phyloP scores from a whole-genome alignment of 768 basidiomycete species.

The Lentinula detonsa region DNA sequence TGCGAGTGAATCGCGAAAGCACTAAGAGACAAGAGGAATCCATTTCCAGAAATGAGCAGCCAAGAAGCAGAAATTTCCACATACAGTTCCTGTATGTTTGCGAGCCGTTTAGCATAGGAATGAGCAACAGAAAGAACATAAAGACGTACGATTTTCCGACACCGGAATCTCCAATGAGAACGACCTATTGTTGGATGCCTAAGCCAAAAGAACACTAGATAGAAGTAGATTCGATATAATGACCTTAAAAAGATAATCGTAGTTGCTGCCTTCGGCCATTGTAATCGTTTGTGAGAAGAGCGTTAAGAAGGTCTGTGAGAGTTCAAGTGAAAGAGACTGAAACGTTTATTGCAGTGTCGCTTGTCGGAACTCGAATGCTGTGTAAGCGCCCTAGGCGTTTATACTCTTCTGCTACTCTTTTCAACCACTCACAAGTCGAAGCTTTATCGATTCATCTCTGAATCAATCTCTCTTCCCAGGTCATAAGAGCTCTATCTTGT shows the following conservation, averaged over 20 bases:
- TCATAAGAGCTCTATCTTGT: background rate
- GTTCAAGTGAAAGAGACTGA: background rate
- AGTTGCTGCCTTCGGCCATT: conserved; percentile 94
- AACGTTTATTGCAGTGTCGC: background rate
- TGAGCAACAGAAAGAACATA: background rate
- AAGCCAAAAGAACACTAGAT: background rate
- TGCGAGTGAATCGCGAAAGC: conserved; percentile 98
- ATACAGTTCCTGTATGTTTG: conserved; percentile 25
- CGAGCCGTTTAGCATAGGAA: conserved; percentile 3
- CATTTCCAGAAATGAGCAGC: background rate
- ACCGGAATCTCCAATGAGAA: conserved; percentile 97
- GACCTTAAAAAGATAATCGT: conserved; percentile 99
- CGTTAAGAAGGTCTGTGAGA: conserved; percentile 5
- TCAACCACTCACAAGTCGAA: background rate
- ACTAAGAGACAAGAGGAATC: conserved; percentile 41
- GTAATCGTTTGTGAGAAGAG: conserved; percentile 9
- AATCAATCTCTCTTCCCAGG: background rate
- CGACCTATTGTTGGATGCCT: conserved; percentile 54
- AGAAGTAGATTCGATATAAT: conserved; percentile 11
- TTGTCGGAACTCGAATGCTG: background rate
- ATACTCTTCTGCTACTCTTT: background rate
- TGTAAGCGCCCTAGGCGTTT: background rate
- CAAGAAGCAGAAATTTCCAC: conserved; percentile 6
- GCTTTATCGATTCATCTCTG: background rate
- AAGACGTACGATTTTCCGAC: conserved; percentile 96